These are phyloP conservation scores for Aciculoconidium aculeatum DNA, from an alignment of 805 yeast genomes.

Conservation along the genomic window DNA sequence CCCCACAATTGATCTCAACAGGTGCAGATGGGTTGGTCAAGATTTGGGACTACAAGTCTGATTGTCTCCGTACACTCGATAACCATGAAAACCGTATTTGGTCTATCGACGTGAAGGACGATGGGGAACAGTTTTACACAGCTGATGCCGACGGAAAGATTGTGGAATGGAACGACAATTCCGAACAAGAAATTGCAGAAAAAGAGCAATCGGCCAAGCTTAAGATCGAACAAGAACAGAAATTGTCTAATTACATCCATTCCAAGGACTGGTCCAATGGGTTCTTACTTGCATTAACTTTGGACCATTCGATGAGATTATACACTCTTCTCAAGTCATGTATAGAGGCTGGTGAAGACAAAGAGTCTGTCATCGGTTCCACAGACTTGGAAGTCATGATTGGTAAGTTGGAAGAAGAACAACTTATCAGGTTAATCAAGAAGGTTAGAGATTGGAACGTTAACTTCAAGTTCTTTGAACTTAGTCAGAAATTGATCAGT, in stretches of 20 bases:
- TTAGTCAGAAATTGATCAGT: constrained; percentile 73
- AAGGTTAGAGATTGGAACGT: constrained; percentile 95
- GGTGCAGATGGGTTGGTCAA: constrained; percentile 96
- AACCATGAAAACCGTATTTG: constrained; percentile 91
- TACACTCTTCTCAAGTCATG: constrained; percentile 69
- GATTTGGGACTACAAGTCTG: constrained; percentile 74
- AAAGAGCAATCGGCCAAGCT: constrained; percentile 47
- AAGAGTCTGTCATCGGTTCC: constrained; percentile 49
- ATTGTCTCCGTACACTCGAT: constrained; percentile 77
- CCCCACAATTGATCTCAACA: constrained; percentile 63
- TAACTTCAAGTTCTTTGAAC: constrained; percentile 70
- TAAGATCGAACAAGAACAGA: constrained; percentile 83
- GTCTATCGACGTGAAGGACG: constrained; percentile 68
- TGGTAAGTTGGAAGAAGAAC: constrained; percentile 50
- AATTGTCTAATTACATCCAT: constrained; percentile 66
- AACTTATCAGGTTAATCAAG: constrained; percentile 55
- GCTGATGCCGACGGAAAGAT: constrained; percentile 96
- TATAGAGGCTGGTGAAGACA: constrained; percentile 45
- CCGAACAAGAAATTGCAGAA: constrained; percentile 59
- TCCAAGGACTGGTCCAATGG: constrained; percentile 84
- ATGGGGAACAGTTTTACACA: constrained; percentile 65
- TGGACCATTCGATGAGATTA: constrained; percentile 87
- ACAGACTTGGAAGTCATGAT: constrained; percentile 60
- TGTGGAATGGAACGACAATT: constrained; percentile 83
- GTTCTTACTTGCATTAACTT: constrained; percentile 72